Base-by-base conservation (phyloP, 2,329 filamentous ascomycete genomes). In the Cercospora sp. region DNA sequence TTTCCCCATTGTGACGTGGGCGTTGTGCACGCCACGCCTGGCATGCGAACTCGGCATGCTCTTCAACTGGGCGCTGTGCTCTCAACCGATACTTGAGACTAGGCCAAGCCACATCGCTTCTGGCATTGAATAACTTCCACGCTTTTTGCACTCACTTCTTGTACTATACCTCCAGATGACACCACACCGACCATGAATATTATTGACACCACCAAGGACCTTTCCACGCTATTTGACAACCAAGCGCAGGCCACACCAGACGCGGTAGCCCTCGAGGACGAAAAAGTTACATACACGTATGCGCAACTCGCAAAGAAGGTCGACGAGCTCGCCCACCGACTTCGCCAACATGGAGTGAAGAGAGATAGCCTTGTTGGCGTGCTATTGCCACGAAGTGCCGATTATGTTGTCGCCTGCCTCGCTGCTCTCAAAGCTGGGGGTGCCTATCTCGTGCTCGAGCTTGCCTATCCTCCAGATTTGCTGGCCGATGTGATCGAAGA, bases 361-460 rank as follows among this genome's bases (percentile, higher is more conserved):
- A 89, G 91, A 68, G 91, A 94, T 78, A 85, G 84, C 72, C 84
- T 93, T 18, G 91, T 94, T 33, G 91, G 91, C 63, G 88, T 94
- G 51, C 84, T 94, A 63, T 85, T 94, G 76, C 89, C 88, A 65
- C 88, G 91, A 64, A 92, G 90, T 77, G 90, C 90, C 60, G 86
- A 93, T 79, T 93, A 94, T 79, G 90, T 94, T 69, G 89, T 94
- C 78, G 89, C 91, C 16, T 93, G 90, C 75, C 83, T 94, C 63
- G 91, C 91, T 28, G 88, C 90, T n/a, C 85, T 94, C 45, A 88
- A 90, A 68, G 91, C 91, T 2, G 91, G 91, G 62, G 91, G 91
- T 64, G 91, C 91, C 1, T 94, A 93, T 76, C 83, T 94, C 5
- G 91, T 94, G 2, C 86, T 94, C 3, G 91, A 94, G 79, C 83